These are phyloP conservation scores for Setaria italica DNA, from an alignment of 202 grass and related monocot species.

Conservation along the genomic window DNA sequence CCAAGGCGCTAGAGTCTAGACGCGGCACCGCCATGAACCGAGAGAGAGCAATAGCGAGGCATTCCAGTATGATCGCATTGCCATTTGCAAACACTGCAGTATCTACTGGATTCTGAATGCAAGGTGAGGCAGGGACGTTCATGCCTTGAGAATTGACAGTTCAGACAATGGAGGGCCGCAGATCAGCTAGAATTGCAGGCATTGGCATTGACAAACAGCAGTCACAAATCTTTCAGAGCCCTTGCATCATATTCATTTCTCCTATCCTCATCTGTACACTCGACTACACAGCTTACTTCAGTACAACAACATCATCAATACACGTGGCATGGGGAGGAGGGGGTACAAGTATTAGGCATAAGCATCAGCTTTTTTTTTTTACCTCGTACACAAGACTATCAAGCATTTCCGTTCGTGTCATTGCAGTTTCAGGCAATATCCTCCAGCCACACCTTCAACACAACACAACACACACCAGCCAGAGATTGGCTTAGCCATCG, in stretches of 20 bases:
- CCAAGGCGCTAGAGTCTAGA: too few relatives aligned
- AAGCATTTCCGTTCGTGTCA: background rate
- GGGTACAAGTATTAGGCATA: conserved; percentile 18
- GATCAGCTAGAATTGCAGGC: conserved; percentile 11
- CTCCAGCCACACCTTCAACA: conserved; percentile 52
- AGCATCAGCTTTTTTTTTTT: conserved; percentile 19
- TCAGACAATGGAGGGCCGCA: conserved; percentile 25
- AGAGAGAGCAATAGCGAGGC: background rate
- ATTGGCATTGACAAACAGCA: conserved; percentile 32
- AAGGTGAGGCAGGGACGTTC: background rate
- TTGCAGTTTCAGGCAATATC: conserved; percentile 18
- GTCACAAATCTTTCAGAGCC: conserved; percentile 40
- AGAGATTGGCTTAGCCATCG: conserved; percentile 54
- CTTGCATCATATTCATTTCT: conserved; percentile 59
- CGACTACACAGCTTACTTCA: conserved; percentile 67
- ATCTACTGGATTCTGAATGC: background rate
- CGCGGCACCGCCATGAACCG: background rate
- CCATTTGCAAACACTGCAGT: background rate
- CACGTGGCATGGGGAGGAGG: conserved; percentile 26
- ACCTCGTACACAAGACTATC: conserved; percentile 44
- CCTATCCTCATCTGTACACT: conserved; percentile 80
- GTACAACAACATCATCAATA: conserved; percentile 59
- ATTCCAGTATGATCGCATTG: background rate
- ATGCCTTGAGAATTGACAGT: background rate
- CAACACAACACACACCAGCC: conserved; percentile 39